A percentile compares a stretch with the other conserved stretches of the same genome.
Conservation (phyloP, 805 yeast genomes). For the Metschnikowia henanensis region DNA sequence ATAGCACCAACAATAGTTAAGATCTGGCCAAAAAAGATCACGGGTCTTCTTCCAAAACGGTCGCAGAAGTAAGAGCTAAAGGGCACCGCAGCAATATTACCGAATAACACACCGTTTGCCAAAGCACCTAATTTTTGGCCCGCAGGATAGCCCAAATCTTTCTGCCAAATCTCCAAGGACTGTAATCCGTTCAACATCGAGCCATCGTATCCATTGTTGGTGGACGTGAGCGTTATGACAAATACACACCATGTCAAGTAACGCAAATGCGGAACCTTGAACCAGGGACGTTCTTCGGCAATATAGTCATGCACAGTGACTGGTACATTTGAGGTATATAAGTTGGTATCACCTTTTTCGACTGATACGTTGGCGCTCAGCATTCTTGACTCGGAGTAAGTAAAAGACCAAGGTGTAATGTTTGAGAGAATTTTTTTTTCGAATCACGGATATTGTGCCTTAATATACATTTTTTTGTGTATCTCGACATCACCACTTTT, state of each 20-base stretch:
- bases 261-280: conserved; percentile 37
- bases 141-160: conserved; percentile 28
- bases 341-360: conserved; percentile 3
- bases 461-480: neutral
- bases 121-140: conserved; percentile 25
- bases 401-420: neutral
- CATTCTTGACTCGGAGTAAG: neutral
- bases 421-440: no score
- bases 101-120: conserved; percentile 30
- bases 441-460: no score
- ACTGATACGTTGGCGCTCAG: conserved; percentile 4
- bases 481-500: neutral
- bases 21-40: conserved; percentile 28
- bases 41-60: conserved; percentile 40
- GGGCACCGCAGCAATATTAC: conserved; percentile 32
- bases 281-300: conserved; percentile 28
- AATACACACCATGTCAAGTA: conserved; percentile 38
- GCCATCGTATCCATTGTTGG: conserved; percentile 36
- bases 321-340: neutral
- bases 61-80: conserved; percentile 27
- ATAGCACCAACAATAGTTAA: conserved; percentile 35
- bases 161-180: conserved; percentile 41
- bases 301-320: conserved; percentile 14
- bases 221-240: conserved; percentile 45
- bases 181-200: conserved; percentile 51